Percentiles rank a stretch among this genome's conserved stretches.
Evolutionary conservation across 768 basidiomycete genomes (phyloP).

Genomic region (Trametes elegans): DNA sequence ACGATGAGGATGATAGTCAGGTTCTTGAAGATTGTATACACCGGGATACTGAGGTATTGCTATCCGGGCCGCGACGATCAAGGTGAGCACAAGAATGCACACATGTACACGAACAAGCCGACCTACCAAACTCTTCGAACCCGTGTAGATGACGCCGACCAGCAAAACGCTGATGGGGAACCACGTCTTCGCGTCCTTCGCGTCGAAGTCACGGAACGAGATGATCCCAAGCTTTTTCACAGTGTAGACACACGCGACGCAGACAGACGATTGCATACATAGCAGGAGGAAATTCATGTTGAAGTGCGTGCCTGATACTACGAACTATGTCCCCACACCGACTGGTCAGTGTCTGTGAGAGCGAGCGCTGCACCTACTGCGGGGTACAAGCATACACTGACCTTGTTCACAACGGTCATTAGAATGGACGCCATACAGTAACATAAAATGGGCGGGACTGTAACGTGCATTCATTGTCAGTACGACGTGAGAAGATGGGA

Average conservation of each 20-base stretch:
- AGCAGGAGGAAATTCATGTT: conserved; percentile 97
- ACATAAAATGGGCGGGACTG: conserved; percentile 79
- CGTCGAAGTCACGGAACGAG: conserved; percentile 81
- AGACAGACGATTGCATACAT: conserved; percentile 88
- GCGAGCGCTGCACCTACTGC: neutral
- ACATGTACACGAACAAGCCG: neutral
- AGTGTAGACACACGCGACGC: conserved; percentile 67
- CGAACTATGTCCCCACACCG: conserved; percentile 55
- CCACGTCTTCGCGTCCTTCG: conserved; percentile 86
- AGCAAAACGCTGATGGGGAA: conserved; percentile 92
- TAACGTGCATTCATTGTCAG: neutral
- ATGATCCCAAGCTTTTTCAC: conserved; percentile 80
- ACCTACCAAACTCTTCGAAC: conserved; percentile 92
- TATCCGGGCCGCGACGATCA: conserved; percentile 35
- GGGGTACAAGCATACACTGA: conserved; percentile 32
- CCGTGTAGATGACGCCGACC: conserved; percentile 95
- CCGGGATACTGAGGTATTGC: conserved; percentile 97
- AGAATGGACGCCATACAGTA: conserved; percentile 92
- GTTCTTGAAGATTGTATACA: conserved; percentile 99
- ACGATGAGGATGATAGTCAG: conserved; percentile 98
- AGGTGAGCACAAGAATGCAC: neutral
- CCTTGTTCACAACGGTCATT: conserved; percentile 98
- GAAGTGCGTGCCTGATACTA: conserved; percentile 90
- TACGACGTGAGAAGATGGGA: neutral
- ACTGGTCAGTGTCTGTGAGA: neutral